These are phyloP conservation scores for Pyrenula massariospora DNA, from an alignment of 495 filamentous ascomycete genomes.

Conservation along the genomic window DNA sequence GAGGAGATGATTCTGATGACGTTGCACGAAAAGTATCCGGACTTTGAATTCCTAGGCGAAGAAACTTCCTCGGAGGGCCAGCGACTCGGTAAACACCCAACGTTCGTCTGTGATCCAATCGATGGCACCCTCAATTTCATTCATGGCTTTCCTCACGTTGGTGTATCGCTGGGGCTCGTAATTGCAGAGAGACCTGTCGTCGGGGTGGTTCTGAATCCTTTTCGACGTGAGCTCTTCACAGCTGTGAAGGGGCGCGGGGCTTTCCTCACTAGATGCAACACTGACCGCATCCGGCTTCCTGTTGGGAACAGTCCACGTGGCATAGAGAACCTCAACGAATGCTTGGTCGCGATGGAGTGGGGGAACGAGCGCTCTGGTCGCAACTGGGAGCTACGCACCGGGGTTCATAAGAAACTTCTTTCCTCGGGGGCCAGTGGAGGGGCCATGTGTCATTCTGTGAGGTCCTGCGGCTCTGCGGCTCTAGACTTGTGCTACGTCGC, in stretches of 20 bases:
- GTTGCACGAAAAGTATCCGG: constrained; percentile 45
- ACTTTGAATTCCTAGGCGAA: constrained; percentile 55
- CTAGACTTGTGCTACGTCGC: no score
- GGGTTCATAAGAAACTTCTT: no score
- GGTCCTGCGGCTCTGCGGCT: no score
- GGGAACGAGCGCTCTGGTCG: constrained; percentile 51
- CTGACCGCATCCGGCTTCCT: constrained; percentile 2
- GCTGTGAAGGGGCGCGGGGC: constrained; percentile 53
- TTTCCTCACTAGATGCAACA: constrained; percentile 30
- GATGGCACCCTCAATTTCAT: constrained; percentile 81
- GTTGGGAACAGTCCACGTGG: constrained; percentile 4
- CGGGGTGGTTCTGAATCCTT: constrained; percentile 73
- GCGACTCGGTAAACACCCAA: constrained; percentile 48
- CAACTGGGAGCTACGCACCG: constrained; percentile 60
- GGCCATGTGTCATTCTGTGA: no score
- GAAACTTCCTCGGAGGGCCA: constrained; percentile 61
- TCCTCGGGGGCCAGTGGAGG: no score
- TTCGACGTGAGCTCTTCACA: constrained; percentile 48
- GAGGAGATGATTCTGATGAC: constrained; percentile 51
- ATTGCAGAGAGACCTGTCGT: constrained; percentile 55
- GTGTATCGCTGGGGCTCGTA: constrained; percentile 68
- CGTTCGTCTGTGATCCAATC: constrained; percentile 75
- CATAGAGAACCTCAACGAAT: constrained; percentile 26
- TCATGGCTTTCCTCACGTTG: constrained; percentile 46
- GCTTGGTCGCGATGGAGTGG: constrained; percentile 61